phyloP scores from a whole-genome alignment of 768 basidiomycete genomes.

The Zangia roseola region DNA sequence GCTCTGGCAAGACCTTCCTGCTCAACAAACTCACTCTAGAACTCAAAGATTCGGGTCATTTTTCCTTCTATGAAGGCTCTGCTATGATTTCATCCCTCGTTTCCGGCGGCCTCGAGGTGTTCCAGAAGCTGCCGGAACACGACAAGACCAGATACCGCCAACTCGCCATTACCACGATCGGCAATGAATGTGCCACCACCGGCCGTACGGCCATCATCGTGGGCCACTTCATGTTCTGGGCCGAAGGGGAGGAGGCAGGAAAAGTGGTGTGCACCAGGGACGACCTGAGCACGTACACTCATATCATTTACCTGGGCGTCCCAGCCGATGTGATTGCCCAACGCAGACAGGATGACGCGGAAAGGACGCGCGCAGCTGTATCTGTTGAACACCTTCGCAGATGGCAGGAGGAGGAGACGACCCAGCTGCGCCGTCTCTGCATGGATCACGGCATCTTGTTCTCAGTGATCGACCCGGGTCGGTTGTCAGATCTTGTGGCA shows the following conservation, averaged over 20 bases:
- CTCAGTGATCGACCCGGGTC: constrained; percentile 12
- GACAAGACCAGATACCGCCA: constrained; percentile 13
- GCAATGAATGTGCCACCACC: constrained; percentile 9
- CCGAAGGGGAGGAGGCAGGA: constrained; percentile 15
- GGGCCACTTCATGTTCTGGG: constrained; percentile 17
- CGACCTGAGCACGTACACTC: constrained; percentile 16
- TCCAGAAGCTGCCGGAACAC: constrained; percentile 13
- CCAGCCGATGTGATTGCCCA: constrained; percentile 13
- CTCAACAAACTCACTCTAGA: constrained; percentile 11
- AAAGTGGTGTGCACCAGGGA: constrained; percentile 15
- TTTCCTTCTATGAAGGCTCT: constrained; percentile 16
- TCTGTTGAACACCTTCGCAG: constrained; percentile 13
- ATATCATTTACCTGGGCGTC: constrained; percentile 13
- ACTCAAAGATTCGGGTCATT: constrained; percentile 10
- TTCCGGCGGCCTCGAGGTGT: constrained; percentile 8
- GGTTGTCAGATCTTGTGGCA: constrained; percentile 10
- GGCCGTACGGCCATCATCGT: constrained; percentile 9
- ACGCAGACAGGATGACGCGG: constrained; percentile 10
- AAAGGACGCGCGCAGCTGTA: constrained; percentile 7
- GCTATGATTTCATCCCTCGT: constrained; percentile 13
- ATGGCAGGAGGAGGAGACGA: constrained; percentile 16
- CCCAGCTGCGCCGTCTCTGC: constrained; percentile 14
- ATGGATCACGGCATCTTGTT: constrained; percentile 15
- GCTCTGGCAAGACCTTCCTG: constrained; percentile 15
- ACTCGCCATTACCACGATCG: constrained; percentile 11